phyloP scores from a whole-genome alignment of 192 early-diverging fungal species.

The Oehlia diaphana region DNA sequence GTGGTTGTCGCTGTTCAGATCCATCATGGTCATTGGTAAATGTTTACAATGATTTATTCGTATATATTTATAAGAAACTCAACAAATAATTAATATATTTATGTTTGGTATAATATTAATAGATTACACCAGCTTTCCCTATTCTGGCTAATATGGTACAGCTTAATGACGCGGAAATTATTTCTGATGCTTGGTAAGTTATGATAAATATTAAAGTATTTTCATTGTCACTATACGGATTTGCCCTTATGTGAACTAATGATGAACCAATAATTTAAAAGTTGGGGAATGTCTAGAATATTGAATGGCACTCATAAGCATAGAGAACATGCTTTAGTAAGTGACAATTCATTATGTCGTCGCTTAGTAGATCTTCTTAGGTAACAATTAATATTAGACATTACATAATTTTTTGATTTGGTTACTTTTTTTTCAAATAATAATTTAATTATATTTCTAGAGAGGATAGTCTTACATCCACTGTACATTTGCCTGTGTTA shows the following conservation, averaged over 20 bases:
- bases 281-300: constrained; percentile 22
- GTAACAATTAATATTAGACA: background rate
- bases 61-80: background rate
- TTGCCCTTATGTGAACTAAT: background rate
- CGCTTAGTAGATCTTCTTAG: constrained; percentile 13
- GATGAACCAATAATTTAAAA: background rate
- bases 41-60: background rate
- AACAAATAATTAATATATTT: background rate
- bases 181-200: constrained; percentile 15
- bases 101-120: background rate
- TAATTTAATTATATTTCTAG: background rate
- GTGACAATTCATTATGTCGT: constrained; percentile 14
- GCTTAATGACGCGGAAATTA: constrained; percentile 14
- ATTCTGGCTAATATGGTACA: constrained; percentile 18
- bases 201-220: background rate
- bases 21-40: constrained; percentile 21
- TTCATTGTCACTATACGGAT: background rate
- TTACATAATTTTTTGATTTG: background rate
- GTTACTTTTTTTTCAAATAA: background rate
- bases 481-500: constrained; percentile 13
- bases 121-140: constrained; percentile 19
- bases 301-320: constrained; percentile 21
- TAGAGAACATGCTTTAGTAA: constrained; percentile 25
- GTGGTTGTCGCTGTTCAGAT: constrained; percentile 20
- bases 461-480: constrained; percentile 1